These are phyloP conservation scores for Plasmodium blacklocki DNA, from an alignment of 169 alveolate genomes.

Conservation along the genomic window DNA sequence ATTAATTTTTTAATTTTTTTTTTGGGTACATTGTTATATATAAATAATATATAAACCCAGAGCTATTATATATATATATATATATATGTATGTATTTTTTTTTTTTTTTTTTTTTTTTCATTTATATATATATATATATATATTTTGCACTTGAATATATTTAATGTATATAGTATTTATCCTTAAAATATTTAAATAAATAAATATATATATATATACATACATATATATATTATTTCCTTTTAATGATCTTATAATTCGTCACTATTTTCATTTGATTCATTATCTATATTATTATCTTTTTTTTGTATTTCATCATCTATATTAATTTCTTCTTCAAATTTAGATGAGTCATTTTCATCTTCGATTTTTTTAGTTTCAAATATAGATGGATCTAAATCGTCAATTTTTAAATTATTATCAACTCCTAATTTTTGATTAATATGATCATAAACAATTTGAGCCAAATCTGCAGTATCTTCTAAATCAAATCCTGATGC, in stretches of 20 bases:
- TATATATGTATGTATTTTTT: too few species aligned
- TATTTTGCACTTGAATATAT: too few species aligned
- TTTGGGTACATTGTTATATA: too few species aligned
- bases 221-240: background rate
- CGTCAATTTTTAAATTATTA: constrained; percentile 70
- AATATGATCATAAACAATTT: constrained; percentile 75
- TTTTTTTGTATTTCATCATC: constrained; percentile 59
- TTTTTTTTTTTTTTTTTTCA: too few species aligned
- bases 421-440: constrained; percentile 75
- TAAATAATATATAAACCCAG: too few species aligned
- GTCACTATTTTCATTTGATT: constrained; percentile 16
- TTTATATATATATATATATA: too few species aligned
- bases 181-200: too few species aligned
- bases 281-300: constrained; percentile 2
- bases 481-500: constrained; percentile 87
- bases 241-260: constrained; percentile 18
- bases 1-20: too few species aligned
- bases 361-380: constrained; percentile 73
- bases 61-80: too few species aligned
- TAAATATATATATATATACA: too few species aligned
- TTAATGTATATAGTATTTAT: too few species aligned
- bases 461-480: constrained; percentile 79
- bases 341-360: constrained; percentile 10
- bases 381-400: constrained; percentile 68
- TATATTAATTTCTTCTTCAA: constrained; percentile 58